Conservation (phyloP, 2,329 filamentous ascomycete species). For the Sarocladium oryzae region DNA sequence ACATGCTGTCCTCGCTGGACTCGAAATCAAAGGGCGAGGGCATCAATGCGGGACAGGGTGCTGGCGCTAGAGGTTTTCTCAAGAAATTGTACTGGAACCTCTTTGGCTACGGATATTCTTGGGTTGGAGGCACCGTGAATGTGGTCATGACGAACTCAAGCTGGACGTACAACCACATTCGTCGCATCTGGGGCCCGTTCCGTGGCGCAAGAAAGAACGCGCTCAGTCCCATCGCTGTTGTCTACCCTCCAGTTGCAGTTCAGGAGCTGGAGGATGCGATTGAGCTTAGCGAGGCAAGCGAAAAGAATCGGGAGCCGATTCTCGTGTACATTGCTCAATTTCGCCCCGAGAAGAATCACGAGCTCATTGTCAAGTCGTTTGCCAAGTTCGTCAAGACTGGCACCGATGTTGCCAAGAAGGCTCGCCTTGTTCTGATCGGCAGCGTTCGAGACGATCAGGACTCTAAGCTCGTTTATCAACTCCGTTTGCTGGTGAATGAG, state of each 20-base stretch:
- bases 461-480: conserved; percentile 77
- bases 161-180: conserved; percentile 85
- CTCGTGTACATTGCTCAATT: conserved; percentile 96
- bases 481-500: conserved; percentile 80
- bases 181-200: conserved; percentile 66
- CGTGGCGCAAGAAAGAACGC: conserved; percentile 30
- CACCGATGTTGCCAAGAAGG: conserved; percentile 41
- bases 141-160: conserved; percentile 96
- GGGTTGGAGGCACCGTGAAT: conserved; percentile 77
- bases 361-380: conserved; percentile 79
- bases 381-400: conserved; percentile 60
- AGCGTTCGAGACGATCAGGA: conserved; percentile 84
- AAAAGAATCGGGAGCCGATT: conserved; percentile 61
- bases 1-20: conserved; percentile 85
- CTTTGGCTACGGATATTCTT: conserved; percentile 78
- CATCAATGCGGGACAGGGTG: conserved; percentile 76
- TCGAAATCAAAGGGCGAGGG: conserved; percentile 56
- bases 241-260: conserved; percentile 91
- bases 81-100: conserved; percentile 83
- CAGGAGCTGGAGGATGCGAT: conserved; percentile 72
- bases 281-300: conserved; percentile 61
- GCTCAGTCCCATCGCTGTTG: conserved; percentile 57
- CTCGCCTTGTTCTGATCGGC: conserved; percentile 78
- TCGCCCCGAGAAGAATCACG: conserved; percentile 93
- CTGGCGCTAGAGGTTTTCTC: conserved; percentile 58